Evolutionary conservation across 2,329 filamentous ascomycete genomes (phyloP).

Genomic region (Fusarium secorum): DNA sequence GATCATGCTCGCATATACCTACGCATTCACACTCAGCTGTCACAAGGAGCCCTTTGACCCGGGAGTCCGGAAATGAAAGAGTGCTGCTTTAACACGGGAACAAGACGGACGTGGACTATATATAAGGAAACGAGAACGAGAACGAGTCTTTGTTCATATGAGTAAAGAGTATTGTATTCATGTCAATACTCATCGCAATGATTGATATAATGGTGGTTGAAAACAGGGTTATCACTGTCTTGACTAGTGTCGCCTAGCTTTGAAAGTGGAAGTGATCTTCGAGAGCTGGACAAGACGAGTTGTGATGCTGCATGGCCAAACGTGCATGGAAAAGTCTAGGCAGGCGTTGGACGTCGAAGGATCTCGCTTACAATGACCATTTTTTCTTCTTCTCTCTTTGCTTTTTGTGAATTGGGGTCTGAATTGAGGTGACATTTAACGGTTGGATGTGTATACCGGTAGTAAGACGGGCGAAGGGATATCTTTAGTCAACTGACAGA

Average conservation of each 20-base stretch:
- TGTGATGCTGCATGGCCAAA: not conserved
- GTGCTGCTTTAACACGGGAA: not conserved
- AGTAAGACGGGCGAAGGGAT: conserved; percentile 3
- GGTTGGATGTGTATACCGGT: not conserved
- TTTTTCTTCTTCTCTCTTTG: conserved; percentile 5
- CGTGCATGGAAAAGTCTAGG: conserved; percentile 12
- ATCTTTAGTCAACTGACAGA: not conserved
- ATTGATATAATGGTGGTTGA: not conserved
- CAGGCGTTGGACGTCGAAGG: not conserved
- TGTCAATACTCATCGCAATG: not conserved
- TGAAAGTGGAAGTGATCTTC: conserved; percentile 28
- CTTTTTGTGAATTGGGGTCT: conserved; percentile 7
- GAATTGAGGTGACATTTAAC: not conserved
- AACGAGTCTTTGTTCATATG: not conserved
- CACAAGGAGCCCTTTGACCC: not conserved
- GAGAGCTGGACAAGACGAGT: conserved; percentile 1
- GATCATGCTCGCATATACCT: not conserved
- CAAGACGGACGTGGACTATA: not conserved
- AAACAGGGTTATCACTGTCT: not conserved
- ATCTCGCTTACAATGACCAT: not conserved
- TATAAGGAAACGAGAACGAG: not conserved
- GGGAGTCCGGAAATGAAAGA: not conserved
- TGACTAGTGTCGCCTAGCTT: not conserved
- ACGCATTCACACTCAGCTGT: not conserved
- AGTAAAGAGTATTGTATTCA: not conserved